Evolutionary conservation across 2,329 filamentous ascomycete genomes (phyloP), one percentile per base, ranked within the genome.

Genomic region (Bipolaris oryzae): DNA sequence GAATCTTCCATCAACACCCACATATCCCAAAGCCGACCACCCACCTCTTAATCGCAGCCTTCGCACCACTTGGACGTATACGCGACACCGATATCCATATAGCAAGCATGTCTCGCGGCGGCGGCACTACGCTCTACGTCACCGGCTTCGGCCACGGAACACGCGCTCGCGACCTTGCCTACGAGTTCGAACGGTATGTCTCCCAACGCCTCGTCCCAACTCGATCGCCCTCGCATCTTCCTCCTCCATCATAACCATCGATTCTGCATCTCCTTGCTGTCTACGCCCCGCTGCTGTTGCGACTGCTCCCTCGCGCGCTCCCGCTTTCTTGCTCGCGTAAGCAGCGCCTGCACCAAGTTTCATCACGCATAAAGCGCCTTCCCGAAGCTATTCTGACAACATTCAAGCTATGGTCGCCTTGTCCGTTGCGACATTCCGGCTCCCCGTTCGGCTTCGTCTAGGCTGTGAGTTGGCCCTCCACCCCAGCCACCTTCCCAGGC

Each of bases 101-200:
- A 50, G 37, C 66, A 77, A 51, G 6, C 76, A 96, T 96, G 92
- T 96, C 93, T 87, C 91, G 92, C 77, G 88, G 90, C 78, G 88
- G 90, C 78, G 89, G 92, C 71, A 96, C 91, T 60, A 98, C 94
- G 56, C 91, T 98, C 70, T 98, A 98, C 84, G 94, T 98, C 80
- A 96, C 93, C 76, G 95, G 95, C 86, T 99, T 99, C 81, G 96
- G 94, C 86, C 92, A 96, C 81, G 92, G 94, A 80, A 97, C 94
- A 79, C 92, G 95, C 84, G 92, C 95, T 79, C 92, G 95, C 87
- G 93, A 99, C 85, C 91, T 98, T 79, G 92, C 94, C 84, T 97
- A 96, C 90, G 94, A 98, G 86, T 98, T 98, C 90, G 94, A 98
- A 93, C 92, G 94, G 92, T 97, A 96, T 87, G 93, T 96, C 85